Base-by-base conservation (phyloP, 2,329 filamentous ascomycete genomes). In the Tolypocladium nubicola region DNA sequence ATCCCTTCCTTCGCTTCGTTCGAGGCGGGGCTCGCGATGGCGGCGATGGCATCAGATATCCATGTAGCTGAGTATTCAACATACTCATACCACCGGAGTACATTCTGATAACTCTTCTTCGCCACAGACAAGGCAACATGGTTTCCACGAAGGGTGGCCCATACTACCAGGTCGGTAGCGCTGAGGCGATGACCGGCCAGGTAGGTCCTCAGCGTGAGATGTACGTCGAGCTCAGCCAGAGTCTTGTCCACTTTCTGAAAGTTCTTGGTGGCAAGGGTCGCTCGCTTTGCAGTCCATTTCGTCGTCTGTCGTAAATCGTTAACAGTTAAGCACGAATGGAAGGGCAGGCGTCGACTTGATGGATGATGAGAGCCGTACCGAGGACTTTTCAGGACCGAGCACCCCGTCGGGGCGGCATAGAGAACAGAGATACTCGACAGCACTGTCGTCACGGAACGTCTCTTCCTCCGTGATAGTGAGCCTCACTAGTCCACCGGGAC, bases 61-160 rank as follows among this genome's bases (percentile, higher is more conserved):
- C 88, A 87, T 16, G 86, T 85, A 70, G 89, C 86, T 30, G 80
- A 82, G 65, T 87, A 82, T 69, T 93, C 88, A 63, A 95, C 78
- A 70, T 86, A 94, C 64, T 76, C 78, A 71, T 89, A 94, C 90
- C 90, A 96, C 63, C 90, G 81, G 58, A 82, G 80, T 53, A 94
- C 72, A 70, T 90, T 94, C 53, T 79, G 75, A 66, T 90, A 81
- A 35, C 82, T 75, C 37, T 84, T 86, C 71, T 88, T 88, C 74
- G 87, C 87, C 64, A 93, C 77, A 63, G 88, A 88, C 60, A 85
- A 77, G 6, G 87, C 87, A 33, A 89, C 87, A 53, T 87, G 84
- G 74, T 94, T 95, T 63, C 82, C 84, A 59, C 88, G 84, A 57
- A 95, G 78, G 3, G 86, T 84, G 65, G 86, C 81, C 88, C 89